Conservation (phyloP, 2,329 filamentous ascomycete genomes). For the Mollisia scopiformis region DNA sequence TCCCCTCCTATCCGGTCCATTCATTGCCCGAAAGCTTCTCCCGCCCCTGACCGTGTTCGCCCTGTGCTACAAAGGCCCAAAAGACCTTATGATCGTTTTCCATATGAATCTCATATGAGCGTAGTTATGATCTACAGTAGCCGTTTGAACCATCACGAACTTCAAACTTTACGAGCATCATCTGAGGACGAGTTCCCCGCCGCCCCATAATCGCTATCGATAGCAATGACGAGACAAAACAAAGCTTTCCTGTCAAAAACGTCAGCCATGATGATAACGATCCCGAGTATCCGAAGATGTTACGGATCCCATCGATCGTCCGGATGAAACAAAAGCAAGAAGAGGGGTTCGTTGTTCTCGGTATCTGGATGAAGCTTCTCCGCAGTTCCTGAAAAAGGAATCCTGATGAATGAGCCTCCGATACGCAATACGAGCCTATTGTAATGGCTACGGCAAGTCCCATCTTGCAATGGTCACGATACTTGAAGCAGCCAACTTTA, state of each 20-base stretch:
- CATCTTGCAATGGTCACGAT: too few relatives aligned
- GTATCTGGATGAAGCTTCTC: constrained; percentile 3
- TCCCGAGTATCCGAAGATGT: background rate
- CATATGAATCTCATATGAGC: too few relatives aligned
- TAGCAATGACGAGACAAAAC: background rate
- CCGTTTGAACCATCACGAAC: background rate
- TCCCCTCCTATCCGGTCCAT: background rate
- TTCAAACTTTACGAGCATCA: constrained; percentile 15
- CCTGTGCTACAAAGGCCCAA: background rate
- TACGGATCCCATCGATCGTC: background rate
- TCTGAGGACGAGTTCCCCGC: too few relatives aligned
- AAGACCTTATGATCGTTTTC: background rate
- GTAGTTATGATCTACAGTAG: constrained; percentile 8
- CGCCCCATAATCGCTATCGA: background rate
- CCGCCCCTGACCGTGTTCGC: background rate
- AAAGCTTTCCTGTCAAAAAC: constrained; percentile 1
- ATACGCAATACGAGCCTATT: background rate
- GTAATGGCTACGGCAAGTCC: background rate
- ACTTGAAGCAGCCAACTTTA: background rate
- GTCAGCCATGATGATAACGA: background rate
- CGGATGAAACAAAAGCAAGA: background rate
- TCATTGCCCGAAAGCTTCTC: background rate
- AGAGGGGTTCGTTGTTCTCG: too few relatives aligned
- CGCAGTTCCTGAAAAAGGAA: constrained; percentile 9
- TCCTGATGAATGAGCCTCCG: background rate